phyloP scores from a whole-genome alignment of 1,284 basidiomycete species.

The Nidula niveotomentosa region DNA sequence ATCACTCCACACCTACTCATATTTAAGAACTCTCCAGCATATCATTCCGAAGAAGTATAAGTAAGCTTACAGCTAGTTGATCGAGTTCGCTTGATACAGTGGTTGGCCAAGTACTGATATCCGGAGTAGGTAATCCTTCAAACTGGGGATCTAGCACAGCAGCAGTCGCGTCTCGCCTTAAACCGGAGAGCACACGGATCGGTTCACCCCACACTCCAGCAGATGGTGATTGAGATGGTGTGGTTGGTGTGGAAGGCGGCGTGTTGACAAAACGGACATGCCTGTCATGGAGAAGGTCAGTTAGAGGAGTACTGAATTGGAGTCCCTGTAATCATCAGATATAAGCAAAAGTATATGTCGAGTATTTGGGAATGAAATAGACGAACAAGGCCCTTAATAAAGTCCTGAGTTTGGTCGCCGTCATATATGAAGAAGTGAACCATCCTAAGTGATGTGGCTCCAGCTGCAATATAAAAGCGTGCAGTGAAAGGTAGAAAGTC shows the following conservation, averaged over 20 bases:
- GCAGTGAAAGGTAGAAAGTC: slow-evolving; percentile 37
- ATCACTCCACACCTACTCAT: slow-evolving; percentile 29
- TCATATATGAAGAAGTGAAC: slow-evolving; percentile 43
- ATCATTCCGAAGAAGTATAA: neutral
- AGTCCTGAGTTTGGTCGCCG: slow-evolving; percentile 38
- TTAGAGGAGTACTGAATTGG: slow-evolving; percentile 32
- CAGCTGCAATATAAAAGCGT: slow-evolving; percentile 37
- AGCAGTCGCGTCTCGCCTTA: slow-evolving; percentile 38
- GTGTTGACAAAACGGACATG: slow-evolving; percentile 32
- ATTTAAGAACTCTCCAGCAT: neutral
- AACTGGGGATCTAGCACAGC: slow-evolving; percentile 38
- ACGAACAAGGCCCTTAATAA: slow-evolving; percentile 38
- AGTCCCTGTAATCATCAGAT: slow-evolving; percentile 24
- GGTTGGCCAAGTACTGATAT: slow-evolving; percentile 35
- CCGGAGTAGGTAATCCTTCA: slow-evolving; percentile 33
- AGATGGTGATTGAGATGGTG: slow-evolving; percentile 4
- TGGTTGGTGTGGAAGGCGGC: slow-evolving; percentile 5
- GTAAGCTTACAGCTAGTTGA: slow-evolving; percentile 21
- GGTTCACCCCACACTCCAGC: slow-evolving; percentile 39
- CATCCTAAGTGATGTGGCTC: slow-evolving; percentile 30
- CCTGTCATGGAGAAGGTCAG: slow-evolving; percentile 35
- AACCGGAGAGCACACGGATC: slow-evolving; percentile 35
- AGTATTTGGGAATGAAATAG: neutral
- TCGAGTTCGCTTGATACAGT: slow-evolving; percentile 29
- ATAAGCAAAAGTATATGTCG: neutral